These are phyloP conservation scores for Apiotrichum gracile DNA, from an alignment of 1,284 basidiomycete species.

Conservation along the genomic window DNA sequence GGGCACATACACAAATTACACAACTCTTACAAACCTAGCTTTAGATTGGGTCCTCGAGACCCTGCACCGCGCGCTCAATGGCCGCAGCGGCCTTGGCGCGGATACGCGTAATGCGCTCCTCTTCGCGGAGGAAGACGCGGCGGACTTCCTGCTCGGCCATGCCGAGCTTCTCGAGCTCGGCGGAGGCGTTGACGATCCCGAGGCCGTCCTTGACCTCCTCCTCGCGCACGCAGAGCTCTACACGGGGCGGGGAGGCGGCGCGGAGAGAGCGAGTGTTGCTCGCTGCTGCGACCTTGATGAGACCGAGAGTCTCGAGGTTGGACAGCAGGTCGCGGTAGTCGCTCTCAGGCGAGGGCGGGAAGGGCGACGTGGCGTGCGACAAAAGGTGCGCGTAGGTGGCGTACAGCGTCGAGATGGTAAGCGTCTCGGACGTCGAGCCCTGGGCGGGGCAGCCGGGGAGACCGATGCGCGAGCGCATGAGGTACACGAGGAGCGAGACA, in stretches of 20 bases:
- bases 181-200: constrained; percentile 10
- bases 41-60: constrained; percentile 1
- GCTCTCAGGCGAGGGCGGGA: constrained; percentile 42
- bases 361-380: constrained; percentile 28
- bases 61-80: constrained; percentile 11
- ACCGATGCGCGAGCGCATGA: constrained; percentile 26
- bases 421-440: constrained; percentile 12
- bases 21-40: neutral
- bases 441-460: constrained; percentile 30
- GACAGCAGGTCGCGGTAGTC: constrained; percentile 46
- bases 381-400: constrained; percentile 42
- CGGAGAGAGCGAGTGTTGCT: neutral
- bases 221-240: constrained; percentile 36
- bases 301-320: constrained; percentile 43
- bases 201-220: constrained; percentile 35
- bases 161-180: constrained; percentile 12
- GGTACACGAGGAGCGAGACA: constrained; percentile 36
- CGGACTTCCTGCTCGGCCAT: constrained; percentile 33
- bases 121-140: constrained; percentile 31
- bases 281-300: constrained; percentile 24
- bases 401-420: constrained; percentile 28
- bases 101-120: constrained; percentile 16
- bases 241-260: constrained; percentile 10
- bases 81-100: constrained; percentile 7
- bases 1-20: neutral